phyloP scores from a whole-genome alignment of 768 basidiomycete genomes.

The Rhizopogon vinicolor region DNA sequence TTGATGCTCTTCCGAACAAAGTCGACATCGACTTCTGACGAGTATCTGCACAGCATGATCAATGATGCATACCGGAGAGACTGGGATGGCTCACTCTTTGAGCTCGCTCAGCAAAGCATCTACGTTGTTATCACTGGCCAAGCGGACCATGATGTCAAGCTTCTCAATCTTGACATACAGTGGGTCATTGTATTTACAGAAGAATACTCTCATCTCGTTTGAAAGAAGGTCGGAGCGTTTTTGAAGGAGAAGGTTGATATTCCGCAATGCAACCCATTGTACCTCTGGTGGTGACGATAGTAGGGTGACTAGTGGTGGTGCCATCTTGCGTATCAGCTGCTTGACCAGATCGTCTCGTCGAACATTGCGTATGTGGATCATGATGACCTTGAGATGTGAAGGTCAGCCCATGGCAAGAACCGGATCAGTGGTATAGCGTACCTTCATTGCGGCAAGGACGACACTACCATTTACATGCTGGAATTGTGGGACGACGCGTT shows the following conservation, averaged over 20 bases:
- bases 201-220: conserved; percentile 98
- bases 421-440: conserved; percentile 23
- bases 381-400: conserved; percentile 64
- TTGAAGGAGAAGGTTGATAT: conserved; percentile 94
- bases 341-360: conserved; percentile 78
- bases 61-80: background rate
- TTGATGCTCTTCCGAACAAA: conserved; percentile 94
- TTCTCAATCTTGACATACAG: conserved; percentile 99
- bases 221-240: conserved; percentile 86
- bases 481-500: conserved; percentile 96
- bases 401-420: background rate
- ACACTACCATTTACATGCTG: conserved; percentile 97
- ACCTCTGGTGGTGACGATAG: conserved; percentile 96
- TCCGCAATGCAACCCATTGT: conserved; percentile 96
- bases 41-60: conserved; percentile 54
- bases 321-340: conserved; percentile 92
- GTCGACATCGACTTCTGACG: conserved; percentile 97
- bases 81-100: conserved; percentile 67
- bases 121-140: conserved; percentile 88
- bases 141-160: conserved; percentile 94
- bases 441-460: conserved; percentile 95
- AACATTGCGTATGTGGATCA: conserved; percentile 92
- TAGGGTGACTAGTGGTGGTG: conserved; percentile 91
- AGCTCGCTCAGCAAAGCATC: conserved; percentile 93
- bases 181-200: conserved; percentile 99